Evolutionary conservation across 306 rosid genomes (phyloP), one percentile per base, ranked within the genome.

Genomic region (Alnus rubra): DNA sequence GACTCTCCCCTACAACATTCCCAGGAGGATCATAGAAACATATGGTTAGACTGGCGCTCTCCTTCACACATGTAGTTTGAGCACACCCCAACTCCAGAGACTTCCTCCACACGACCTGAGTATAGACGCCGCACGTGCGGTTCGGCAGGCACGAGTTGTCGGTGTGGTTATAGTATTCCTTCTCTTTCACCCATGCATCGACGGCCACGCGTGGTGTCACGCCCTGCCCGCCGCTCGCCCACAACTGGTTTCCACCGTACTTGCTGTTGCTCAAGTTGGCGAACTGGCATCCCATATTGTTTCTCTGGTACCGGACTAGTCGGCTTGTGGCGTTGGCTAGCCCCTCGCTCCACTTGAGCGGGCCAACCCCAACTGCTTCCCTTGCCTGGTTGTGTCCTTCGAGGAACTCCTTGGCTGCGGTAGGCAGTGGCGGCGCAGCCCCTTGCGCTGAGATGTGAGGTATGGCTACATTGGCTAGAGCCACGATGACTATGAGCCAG

Each of bases 81-180:
- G 92, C 84, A 19, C 98, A 94, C 0, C 98, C 97, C 52, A 94
- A 3, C 67, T 86, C 81, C 69, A 35, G 6, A 3, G 97, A 80
- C 18, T 92, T 90, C 83, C 81, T 84, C 97, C 98, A 94, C 74
- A 94, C 98, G 2, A 94, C 92, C 72, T 92, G 97, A 0, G 97
- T 94, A 53, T 90, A 94, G 13, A 90, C 94, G 0, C 97, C 98
- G 18, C 98, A 92, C 60, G 7, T 78, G 68, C 86, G 97, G 2
- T 81, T 80, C 18, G 69, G 31, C 23, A 45, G 82, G 80, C 98
- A 94, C 31, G 92, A 49, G 84, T 94, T 94, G 44, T 63, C 82
- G 4, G 59, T 56, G 80, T 87, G 87, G 48, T 86, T 81, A 78
- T 94, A 94, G 83, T 70, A 90, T 7, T 79, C 73, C 68, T 89